A percentile compares a stretch with the other conserved stretches of the same genome.
These are phyloP conservation scores for Phytomonas francai DNA, from an alignment of 208 protist genomes.

Conservation along the genomic window DNA sequence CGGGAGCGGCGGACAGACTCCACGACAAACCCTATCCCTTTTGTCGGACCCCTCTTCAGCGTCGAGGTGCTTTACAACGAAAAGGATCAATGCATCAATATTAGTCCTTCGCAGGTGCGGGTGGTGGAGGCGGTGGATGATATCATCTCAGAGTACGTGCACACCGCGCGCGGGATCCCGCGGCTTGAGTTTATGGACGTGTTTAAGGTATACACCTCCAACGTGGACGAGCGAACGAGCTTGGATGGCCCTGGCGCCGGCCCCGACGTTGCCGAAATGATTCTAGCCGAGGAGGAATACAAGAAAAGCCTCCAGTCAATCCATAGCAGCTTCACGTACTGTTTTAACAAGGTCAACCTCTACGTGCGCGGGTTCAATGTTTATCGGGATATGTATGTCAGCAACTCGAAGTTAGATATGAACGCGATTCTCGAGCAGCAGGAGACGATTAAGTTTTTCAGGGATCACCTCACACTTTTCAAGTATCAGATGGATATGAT, in stretches of 20 bases:
- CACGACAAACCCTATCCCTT: slow-evolving; percentile 10
- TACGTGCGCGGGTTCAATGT: slow-evolving; percentile 78
- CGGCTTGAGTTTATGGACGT: slow-evolving; percentile 75
- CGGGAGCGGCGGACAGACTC: slow-evolving; percentile 2
- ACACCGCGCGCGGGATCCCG: slow-evolving; percentile 75
- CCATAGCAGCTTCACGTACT: slow-evolving; percentile 42
- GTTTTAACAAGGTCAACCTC: slow-evolving; percentile 74
- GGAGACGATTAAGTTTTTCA: slow-evolving; percentile 82
- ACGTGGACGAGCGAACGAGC: slow-evolving; percentile 46
- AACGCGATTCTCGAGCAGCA: slow-evolving; percentile 41
- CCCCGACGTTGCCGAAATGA: slow-evolving; percentile 86
- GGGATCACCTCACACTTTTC: slow-evolving; percentile 75
- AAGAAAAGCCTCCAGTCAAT: slow-evolving; percentile 69
- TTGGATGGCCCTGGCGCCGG: slow-evolving; percentile 43
- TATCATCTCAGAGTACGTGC: slow-evolving; percentile 86
- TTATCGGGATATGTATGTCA: slow-evolving; percentile 86
- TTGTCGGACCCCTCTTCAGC: slow-evolving; percentile 64
- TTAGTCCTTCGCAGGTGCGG: slow-evolving; percentile 56
- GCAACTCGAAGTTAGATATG: slow-evolving; percentile 68
- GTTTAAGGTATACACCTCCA: slow-evolving; percentile 89
- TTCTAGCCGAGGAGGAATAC: slow-evolving; percentile 85
- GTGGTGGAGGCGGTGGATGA: slow-evolving; percentile 82
- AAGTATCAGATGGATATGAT: slow-evolving; percentile 86
- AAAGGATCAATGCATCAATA: slow-evolving; percentile 50
- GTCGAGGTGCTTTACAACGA: slow-evolving; percentile 79